Evolutionary conservation across 2,329 filamentous ascomycete species (phyloP), one percentile per base, ranked within the genome.

Genomic region (Emmonsia crescens): DNA sequence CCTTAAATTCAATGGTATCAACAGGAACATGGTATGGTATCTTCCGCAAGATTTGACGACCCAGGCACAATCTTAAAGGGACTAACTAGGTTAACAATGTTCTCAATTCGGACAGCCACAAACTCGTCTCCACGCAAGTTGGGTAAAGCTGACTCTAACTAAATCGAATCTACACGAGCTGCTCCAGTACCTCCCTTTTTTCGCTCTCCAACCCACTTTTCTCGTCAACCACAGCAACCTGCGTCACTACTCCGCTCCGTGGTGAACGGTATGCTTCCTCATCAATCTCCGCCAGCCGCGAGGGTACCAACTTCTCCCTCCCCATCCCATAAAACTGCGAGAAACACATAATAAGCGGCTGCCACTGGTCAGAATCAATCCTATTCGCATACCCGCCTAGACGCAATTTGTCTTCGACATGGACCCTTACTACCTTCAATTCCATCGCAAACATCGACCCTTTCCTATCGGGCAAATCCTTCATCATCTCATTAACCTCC

Each of bases 291-390:
- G 52, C 29, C 29, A 55, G 21, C 33, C 29, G 31, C 5, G 52
- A 55, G 31, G 52, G 9, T 12, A 55, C 52, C 52, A 55, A 48
- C 33, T 59, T 48, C 24, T 29, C 67, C 57, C 60, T 57, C 14
- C 60, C 64, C 61, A 75, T 64, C 0, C 76, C 76, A 63, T 78
- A 78, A 8, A 78, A 66, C 60, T 79, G 71, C 65, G 76, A 75
- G 62, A 79, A 79, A 55, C 66, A 72, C 75, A 77, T 78, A 51
- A 79, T 75, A 67, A 79, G 68, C 2, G 78, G 77, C 59, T 69
- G 68, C 77, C 77, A 79, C 54, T 68, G 71, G 62, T 79, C 75
- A 1, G 76, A 70, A 62, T 79, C 76, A 58, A 79, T 68, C 3
- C 75, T 68, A 62, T 79, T 78, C 29, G 65, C 60, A 62, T 73